These are phyloP conservation scores for Arthrobotrys entomopaga DNA, from an alignment of 2,329 filamentous ascomycete species.

Conservation along the genomic window DNA sequence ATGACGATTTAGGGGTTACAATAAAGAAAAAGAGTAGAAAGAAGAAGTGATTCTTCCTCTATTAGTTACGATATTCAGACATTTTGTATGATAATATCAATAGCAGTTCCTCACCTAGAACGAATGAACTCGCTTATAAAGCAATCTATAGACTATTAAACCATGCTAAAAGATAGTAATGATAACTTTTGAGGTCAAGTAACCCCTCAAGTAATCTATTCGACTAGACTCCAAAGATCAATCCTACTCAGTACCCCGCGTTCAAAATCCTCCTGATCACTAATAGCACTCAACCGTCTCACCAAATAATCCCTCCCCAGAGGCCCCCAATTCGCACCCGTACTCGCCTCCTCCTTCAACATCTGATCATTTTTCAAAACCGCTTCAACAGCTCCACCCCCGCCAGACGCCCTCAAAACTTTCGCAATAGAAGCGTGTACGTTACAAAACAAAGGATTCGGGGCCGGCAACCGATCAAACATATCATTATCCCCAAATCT, in stretches of 20 bases:
- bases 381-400: constrained; percentile 27
- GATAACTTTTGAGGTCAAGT: no score
- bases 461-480: constrained; percentile 21
- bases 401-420: constrained; percentile 33
- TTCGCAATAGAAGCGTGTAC: constrained; percentile 37
- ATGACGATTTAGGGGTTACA: constrained; percentile 65
- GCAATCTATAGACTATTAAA: no score
- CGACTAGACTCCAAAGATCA: no score
- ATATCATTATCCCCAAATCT: constrained; percentile 31
- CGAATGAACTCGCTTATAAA: no score
- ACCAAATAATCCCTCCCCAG: constrained; percentile 41
- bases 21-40: constrained; percentile 78
- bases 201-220: no score
- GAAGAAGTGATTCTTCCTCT: constrained; percentile 66
- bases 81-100: no score
- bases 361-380: constrained; percentile 33
- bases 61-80: no score
- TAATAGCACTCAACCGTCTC: constrained; percentile 42
- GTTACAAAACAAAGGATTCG: constrained; percentile 35
- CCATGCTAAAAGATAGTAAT: no score
- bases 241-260: background rate
- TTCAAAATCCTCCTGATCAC: constrained; percentile 25
- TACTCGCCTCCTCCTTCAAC: constrained; percentile 42
- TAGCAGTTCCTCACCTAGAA: no score
- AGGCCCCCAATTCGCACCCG: constrained; percentile 42